Conservation (phyloP, 2,329 filamentous ascomycete genomes). For the Magnaporthiopsis poae region DNA sequence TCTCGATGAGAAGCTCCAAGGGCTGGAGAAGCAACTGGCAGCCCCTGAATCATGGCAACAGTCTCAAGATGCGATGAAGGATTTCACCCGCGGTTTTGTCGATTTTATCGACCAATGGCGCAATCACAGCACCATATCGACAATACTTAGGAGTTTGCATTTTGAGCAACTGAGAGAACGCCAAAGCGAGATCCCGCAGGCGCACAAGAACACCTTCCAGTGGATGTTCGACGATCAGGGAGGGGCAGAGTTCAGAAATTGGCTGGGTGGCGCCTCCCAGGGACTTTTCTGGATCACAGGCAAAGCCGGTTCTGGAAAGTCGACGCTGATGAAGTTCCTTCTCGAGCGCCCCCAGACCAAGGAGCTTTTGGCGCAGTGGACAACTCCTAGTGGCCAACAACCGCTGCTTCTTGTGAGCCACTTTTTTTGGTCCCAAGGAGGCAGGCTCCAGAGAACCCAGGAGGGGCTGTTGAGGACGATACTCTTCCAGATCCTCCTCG, state of each 20-base stretch:
- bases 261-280: slow-evolving; percentile 17
- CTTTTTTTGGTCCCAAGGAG: slow-evolving; percentile 27
- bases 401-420: slow-evolving; percentile 19
- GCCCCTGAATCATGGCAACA: no score
- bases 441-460: slow-evolving; percentile 22
- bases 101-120: neutral
- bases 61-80: no score
- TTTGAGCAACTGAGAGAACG: neutral
- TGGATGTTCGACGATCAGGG: slow-evolving; percentile 8
- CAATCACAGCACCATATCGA: neutral
- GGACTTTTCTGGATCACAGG: slow-evolving; percentile 26
- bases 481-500: slow-evolving; percentile 22
- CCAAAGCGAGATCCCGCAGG: slow-evolving; percentile 1
- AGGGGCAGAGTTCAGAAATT: slow-evolving; percentile 12
- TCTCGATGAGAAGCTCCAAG: neutral
- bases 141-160: neutral
- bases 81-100: neutral
- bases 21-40: neutral
- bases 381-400: slow-evolving; percentile 5
- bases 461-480: slow-evolving; percentile 23
- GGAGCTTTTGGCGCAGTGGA: slow-evolving; percentile 20
- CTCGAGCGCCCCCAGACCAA: slow-evolving; percentile 10
- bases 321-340: slow-evolving; percentile 25
- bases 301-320: slow-evolving; percentile 24
- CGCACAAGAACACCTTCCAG: slow-evolving; percentile 12